These are phyloP conservation scores for Chlorella sp. DNA, from an alignment of 139 green algal genomes.

Conservation along the genomic window DNA sequence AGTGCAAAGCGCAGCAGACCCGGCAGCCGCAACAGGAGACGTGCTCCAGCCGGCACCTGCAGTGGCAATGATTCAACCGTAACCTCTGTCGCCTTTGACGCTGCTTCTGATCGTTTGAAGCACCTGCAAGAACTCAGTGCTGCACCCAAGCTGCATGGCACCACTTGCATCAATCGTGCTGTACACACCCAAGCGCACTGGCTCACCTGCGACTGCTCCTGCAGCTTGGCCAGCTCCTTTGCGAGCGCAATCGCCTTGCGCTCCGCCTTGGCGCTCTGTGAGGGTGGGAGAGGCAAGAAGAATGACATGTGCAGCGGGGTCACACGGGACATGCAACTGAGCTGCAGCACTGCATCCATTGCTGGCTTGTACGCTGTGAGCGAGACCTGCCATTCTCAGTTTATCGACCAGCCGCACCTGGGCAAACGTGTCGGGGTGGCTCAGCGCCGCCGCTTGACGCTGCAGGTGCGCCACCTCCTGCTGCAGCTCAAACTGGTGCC, in stretches of 20 bases:
- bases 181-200: too few species aligned
- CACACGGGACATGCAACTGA: not conserved
- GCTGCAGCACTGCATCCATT: not conserved
- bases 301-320: too few species aligned
- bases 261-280: slow-evolving; percentile 38
- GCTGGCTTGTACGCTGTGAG: too few species aligned
- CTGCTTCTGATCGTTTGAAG: too few species aligned
- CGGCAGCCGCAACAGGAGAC: slow-evolving; percentile 8
- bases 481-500: slow-evolving; percentile 21
- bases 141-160: too few species aligned
- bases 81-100: too few species aligned
- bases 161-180: too few species aligned
- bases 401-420: slow-evolving; percentile 5
- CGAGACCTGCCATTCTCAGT: too few species aligned
- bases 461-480: slow-evolving; percentile 21
- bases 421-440: slow-evolving; percentile 30
- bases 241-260: slow-evolving; percentile 37
- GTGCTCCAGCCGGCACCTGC: slow-evolving; percentile 2
- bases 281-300: too few species aligned
- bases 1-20: slow-evolving; percentile 13
- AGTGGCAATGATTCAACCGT: not conserved
- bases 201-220: not conserved
- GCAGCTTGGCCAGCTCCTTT: slow-evolving; percentile 21
- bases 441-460: slow-evolving; percentile 9
- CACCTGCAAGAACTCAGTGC: too few species aligned